A percentile compares a stretch with the other conserved stretches of the same genome.
Conservation (phyloP, 768 basidiomycete species). For the Ramaria rubella region DNA sequence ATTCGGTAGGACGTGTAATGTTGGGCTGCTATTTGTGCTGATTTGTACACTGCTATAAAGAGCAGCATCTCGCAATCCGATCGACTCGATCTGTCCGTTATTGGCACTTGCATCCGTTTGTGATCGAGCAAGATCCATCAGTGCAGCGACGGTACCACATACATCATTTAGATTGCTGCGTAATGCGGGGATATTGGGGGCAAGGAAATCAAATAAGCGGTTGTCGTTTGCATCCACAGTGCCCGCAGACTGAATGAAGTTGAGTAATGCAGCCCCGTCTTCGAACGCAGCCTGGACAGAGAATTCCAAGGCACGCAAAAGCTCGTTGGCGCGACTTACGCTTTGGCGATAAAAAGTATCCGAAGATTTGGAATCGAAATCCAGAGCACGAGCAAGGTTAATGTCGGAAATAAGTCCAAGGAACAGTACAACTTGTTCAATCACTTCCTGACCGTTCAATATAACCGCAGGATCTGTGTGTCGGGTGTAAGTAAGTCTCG, state of each 20-base stretch:
- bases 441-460: slow-evolving; percentile 39
- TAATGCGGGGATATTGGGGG: slow-evolving; percentile 29
- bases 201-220: slow-evolving; percentile 35
- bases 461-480: slow-evolving; percentile 23
- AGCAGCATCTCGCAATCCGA: slow-evolving; percentile 3
- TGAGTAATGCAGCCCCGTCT: slow-evolving; percentile 53
- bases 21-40: neutral
- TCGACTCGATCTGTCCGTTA: neutral
- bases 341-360: slow-evolving; percentile 54
- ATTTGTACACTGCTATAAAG: neutral
- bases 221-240: slow-evolving; percentile 12
- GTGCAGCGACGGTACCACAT: slow-evolving; percentile 36
- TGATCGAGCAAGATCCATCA: slow-evolving; percentile 6
- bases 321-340: slow-evolving; percentile 59
- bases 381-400: slow-evolving; percentile 74
- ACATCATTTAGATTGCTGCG: slow-evolving; percentile 1
- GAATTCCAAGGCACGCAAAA: slow-evolving; percentile 66
- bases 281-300: slow-evolving; percentile 70
- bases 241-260: slow-evolving; percentile 37
- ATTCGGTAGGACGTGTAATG: neutral
- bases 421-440: slow-evolving; percentile 53
- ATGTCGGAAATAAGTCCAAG: slow-evolving; percentile 58
- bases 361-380: slow-evolving; percentile 50
- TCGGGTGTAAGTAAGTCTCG: slow-evolving; percentile 7
- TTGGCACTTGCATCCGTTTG: slow-evolving; percentile 5